These are phyloP conservation scores for Blastosporella zonata DNA, from an alignment of 1,284 basidiomycete species.

Conservation along the genomic window DNA sequence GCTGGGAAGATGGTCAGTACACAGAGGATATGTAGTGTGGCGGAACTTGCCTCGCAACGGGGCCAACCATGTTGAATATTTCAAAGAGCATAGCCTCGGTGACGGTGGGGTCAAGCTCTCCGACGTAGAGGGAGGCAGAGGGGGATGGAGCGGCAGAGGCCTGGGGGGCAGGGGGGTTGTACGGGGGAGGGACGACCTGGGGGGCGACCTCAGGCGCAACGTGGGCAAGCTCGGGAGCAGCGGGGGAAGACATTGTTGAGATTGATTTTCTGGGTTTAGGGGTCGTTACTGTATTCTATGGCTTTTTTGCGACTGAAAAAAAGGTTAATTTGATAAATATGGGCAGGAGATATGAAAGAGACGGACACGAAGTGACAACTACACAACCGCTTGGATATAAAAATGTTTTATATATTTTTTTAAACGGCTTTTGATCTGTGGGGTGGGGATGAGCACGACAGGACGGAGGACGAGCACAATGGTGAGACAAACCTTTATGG, in stretches of 20 bases:
- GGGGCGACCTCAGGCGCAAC: slow-evolving; percentile 26
- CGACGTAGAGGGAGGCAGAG: slow-evolving; percentile 96
- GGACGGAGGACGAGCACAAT: slow-evolving; percentile 18
- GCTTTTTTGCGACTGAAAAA: slow-evolving; percentile 51
- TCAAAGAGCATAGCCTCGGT: slow-evolving; percentile 99
- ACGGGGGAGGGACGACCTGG: slow-evolving; percentile 44
- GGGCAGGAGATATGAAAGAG: slow-evolving; percentile 22
- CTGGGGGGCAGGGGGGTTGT: slow-evolving; percentile 52
- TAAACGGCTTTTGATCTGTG: slow-evolving; percentile 39
- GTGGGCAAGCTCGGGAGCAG: slow-evolving; percentile 35
- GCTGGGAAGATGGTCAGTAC: slow-evolving; percentile 37
- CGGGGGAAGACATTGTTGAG: slow-evolving; percentile 59
- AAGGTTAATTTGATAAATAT: slow-evolving; percentile 18
- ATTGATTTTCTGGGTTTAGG: slow-evolving; percentile 58
- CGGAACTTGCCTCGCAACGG: slow-evolving; percentile 81
- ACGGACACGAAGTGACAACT: slow-evolving; percentile 65
- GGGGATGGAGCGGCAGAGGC: slow-evolving; percentile 60
- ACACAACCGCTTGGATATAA: slow-evolving; percentile 70
- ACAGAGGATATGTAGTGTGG: not conserved
- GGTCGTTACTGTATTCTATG: slow-evolving; percentile 21
- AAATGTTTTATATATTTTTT: slow-evolving; percentile 56
- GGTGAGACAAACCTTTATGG: slow-evolving; percentile 33
- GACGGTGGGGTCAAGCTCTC: slow-evolving; percentile 96
- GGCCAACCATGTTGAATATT: slow-evolving; percentile 99
- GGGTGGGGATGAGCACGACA: slow-evolving; percentile 13